These are phyloP conservation scores for Rhynchospora tenuis DNA, from an alignment of 176 grass and related monocot species.

Conservation along the genomic window DNA sequence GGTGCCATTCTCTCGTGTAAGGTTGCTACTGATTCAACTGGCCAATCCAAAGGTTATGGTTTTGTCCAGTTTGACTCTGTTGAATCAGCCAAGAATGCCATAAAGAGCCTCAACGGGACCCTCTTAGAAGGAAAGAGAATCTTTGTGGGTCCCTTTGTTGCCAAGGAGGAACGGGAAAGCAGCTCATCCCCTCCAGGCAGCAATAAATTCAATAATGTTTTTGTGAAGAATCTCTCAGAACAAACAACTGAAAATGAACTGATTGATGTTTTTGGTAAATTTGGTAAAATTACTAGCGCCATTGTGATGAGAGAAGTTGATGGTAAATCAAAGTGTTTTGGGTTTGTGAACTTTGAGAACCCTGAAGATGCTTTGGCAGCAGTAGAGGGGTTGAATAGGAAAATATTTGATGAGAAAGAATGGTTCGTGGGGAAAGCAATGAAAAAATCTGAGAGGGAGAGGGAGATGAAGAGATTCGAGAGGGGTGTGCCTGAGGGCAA, in stretches of 20 bases:
- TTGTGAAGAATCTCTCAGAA: constrained; percentile 89
- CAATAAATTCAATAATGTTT: constrained; percentile 84
- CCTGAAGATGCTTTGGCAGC: constrained; percentile 64
- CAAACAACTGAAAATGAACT: constrained; percentile 68
- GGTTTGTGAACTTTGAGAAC: constrained; percentile 95
- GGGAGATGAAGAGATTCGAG: constrained; percentile 79
- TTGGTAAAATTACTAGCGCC: constrained; percentile 74
- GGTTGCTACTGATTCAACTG: constrained; percentile 66
- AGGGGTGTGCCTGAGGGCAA: constrained; percentile 32
- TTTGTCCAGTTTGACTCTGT: constrained; percentile 92
- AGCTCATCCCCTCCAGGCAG: constrained; percentile 29
- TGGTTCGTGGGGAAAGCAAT: constrained; percentile 93
- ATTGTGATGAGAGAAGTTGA: constrained; percentile 83
- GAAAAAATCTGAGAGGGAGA: constrained; percentile 93
- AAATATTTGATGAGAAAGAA: constrained; percentile 81
- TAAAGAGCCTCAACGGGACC: constrained; percentile 75
- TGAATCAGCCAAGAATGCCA: constrained; percentile 81
- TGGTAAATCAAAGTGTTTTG: constrained; percentile 96
- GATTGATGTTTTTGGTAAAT: constrained; percentile 77
- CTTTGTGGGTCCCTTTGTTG: constrained; percentile 88
- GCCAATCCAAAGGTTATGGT: constrained; percentile 88
- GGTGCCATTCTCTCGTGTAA: constrained; percentile 96
- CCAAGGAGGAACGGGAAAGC: constrained; percentile 65
- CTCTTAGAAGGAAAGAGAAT: constrained; percentile 85
- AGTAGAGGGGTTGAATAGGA: constrained; percentile 81